Base-by-base conservation (phyloP, 2,329 filamentous ascomycete genomes). In the Colletotrichum magnum region DNA sequence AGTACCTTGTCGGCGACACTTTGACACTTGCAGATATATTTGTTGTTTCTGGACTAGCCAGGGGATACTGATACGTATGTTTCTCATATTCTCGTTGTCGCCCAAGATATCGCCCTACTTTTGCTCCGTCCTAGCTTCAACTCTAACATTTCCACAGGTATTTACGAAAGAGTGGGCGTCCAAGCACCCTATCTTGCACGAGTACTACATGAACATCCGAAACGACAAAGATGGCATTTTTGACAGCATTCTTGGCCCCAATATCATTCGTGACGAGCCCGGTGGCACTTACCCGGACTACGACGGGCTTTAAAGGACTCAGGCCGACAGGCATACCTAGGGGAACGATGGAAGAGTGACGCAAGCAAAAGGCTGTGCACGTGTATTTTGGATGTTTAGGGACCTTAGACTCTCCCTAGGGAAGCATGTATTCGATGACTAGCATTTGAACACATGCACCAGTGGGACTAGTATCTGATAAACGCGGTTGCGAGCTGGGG, bases 261-360 rank as follows among this genome's bases (percentile, higher is more conserved):
- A 62, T 7, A 13, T 54, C 1, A 36, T 62, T 45, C 32, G 58
- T 18, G 58, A 62, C 26, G 21, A 62, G n/a, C 15, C 58, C 4
- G 58, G 58, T 3, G 58, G 58, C 16, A 62, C 39, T 15, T 62
- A 54, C 7, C 58, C 58, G 18, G 58, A 62, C 48, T 62, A 62
- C 28, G 58, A 62, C 28, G 48, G 58, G 0, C 21, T 62, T 4
- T 53, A 13, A 36, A 51, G 3, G 21, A 24, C 21, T 24, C 3
- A 2, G 21, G 21, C 21, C 21, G 21, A 24, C 21, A 2, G 21
- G 21, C 21, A 2, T 24, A 24, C 21, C 21, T 24, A 24, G 2
- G 28, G 28, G 7, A 32, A 9, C 28, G 28, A 32, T 9, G 7
- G 28, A 32, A 32, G 28, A 32, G 28, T 10, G 10, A 9, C 28